Evolutionary conservation across 805 yeast species (phyloP).

Genomic region (Candida cerambycidarum): DNA sequence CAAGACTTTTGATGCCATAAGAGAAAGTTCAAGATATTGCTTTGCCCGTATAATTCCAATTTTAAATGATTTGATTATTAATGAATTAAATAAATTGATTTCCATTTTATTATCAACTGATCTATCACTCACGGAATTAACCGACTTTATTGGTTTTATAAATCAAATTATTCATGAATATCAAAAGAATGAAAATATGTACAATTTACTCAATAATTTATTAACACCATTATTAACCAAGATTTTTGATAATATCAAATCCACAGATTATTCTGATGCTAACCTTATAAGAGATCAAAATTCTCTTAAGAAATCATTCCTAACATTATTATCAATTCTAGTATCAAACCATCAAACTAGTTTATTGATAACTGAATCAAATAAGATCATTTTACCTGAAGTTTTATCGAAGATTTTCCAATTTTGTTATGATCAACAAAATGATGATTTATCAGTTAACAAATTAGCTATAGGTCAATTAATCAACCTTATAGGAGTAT

Average conservation of each 20-base stretch:
- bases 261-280: constrained; percentile 45
- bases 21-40: constrained; percentile 86
- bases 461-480: constrained; percentile 71
- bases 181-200: constrained; percentile 63
- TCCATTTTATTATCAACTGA: constrained; percentile 55
- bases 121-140: constrained; percentile 62
- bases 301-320: constrained; percentile 65
- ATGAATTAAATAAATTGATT: constrained; percentile 66
- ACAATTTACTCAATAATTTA: constrained; percentile 70
- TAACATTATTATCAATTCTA: constrained; percentile 66
- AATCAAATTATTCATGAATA: constrained; percentile 86
- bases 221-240: constrained; percentile 72
- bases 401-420: constrained; percentile 64
- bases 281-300: constrained; percentile 66
- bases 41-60: constrained; percentile 84
- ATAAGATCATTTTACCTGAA: constrained; percentile 57
- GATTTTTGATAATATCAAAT: constrained; percentile 51
- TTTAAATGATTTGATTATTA: constrained; percentile 47
- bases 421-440: constrained; percentile 56
- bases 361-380: constrained; percentile 67
- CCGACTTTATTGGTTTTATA: constrained; percentile 79
- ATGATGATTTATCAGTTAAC: constrained; percentile 41
- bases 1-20: constrained; percentile 60
- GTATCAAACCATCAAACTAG: constrained; percentile 79
- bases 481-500: constrained; percentile 56